Conservation (phyloP, 305 asterid genomes). For the Fraxinus platypoda region DNA sequence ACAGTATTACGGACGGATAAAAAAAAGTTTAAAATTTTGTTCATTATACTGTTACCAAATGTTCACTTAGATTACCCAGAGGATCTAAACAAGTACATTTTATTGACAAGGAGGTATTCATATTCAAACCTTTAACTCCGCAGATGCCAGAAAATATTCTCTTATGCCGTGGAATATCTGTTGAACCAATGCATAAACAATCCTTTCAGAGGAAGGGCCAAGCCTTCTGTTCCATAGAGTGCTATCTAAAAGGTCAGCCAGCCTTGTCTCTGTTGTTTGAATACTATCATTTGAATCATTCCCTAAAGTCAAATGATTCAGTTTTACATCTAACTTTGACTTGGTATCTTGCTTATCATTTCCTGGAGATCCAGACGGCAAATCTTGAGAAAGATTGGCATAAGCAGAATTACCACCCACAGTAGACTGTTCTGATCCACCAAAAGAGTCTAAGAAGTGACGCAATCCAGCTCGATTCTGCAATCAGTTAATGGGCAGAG, state of each 20-base stretch:
- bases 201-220: slow-evolving; percentile 94
- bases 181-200: slow-evolving; percentile 94
- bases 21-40: neutral
- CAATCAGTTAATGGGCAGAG: slow-evolving; percentile 22
- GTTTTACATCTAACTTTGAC: slow-evolving; percentile 64
- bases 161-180: slow-evolving; percentile 97
- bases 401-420: slow-evolving; percentile 43
- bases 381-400: slow-evolving; percentile 56
- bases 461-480: slow-evolving; percentile 94
- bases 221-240: slow-evolving; percentile 97
- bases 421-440: slow-evolving; percentile 74
- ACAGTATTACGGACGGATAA: neutral
- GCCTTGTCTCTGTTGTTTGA: slow-evolving; percentile 81
- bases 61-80: neutral
- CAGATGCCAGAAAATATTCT: slow-evolving; percentile 92
- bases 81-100: neutral
- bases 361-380: slow-evolving; percentile 47
- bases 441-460: slow-evolving; percentile 94
- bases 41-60: neutral
- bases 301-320: slow-evolving; percentile 62
- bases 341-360: slow-evolving; percentile 69
- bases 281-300: slow-evolving; percentile 50
- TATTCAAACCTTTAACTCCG: slow-evolving; percentile 68
- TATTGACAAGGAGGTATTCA: neutral
- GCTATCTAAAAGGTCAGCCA: slow-evolving; percentile 92